These are phyloP conservation scores for Oidium heveae DNA, from an alignment of 2,329 filamentous ascomycete species.

Conservation along the genomic window DNA sequence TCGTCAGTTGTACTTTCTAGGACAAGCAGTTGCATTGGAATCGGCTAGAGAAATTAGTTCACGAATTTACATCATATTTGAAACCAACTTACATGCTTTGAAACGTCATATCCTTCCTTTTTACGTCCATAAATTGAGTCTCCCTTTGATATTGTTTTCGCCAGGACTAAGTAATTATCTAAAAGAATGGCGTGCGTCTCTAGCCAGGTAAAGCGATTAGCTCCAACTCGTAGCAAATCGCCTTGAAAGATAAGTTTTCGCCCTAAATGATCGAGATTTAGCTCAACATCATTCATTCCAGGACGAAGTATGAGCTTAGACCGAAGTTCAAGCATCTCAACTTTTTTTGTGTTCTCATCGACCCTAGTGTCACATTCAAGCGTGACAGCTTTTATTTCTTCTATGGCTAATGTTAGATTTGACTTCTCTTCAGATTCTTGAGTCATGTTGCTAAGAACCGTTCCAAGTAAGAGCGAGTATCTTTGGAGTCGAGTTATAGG, in stretches of 20 bases:
- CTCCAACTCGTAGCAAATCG: constrained; percentile 69
- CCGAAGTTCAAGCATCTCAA: constrained; percentile 63
- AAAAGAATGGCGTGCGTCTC: constrained; percentile 87
- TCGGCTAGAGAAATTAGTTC: constrained; percentile 41
- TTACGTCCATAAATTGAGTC: constrained; percentile 49
- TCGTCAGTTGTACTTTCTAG: constrained; percentile 85
- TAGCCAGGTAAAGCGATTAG: constrained; percentile 74
- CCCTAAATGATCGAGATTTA: constrained; percentile 86
- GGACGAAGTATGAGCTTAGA: constrained; percentile 64
- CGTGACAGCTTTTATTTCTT: constrained; percentile 76
- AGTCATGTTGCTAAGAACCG: constrained; percentile 60
- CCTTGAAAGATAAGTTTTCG: constrained; percentile 73
- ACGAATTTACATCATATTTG: not conserved
- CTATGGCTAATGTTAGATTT: constrained; percentile 61
- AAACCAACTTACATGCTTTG: constrained; percentile 41
- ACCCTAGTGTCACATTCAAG: constrained; percentile 81
- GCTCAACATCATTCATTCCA: constrained; percentile 62
- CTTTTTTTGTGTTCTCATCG: constrained; percentile 75
- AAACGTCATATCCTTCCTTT: constrained; percentile 73
- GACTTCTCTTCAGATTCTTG: constrained; percentile 73
- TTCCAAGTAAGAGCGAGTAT: constrained; percentile 61
- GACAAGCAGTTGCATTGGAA: constrained; percentile 87
- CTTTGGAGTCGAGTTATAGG: constrained; percentile 83
- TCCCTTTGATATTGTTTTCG: constrained; percentile 45
- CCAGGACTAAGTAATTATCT: constrained; percentile 85